Percentiles rank a stretch among this genome's conserved stretches.
Conservation (phyloP, 805 yeast species). For the Zygosaccharomyces bisporus region DNA sequence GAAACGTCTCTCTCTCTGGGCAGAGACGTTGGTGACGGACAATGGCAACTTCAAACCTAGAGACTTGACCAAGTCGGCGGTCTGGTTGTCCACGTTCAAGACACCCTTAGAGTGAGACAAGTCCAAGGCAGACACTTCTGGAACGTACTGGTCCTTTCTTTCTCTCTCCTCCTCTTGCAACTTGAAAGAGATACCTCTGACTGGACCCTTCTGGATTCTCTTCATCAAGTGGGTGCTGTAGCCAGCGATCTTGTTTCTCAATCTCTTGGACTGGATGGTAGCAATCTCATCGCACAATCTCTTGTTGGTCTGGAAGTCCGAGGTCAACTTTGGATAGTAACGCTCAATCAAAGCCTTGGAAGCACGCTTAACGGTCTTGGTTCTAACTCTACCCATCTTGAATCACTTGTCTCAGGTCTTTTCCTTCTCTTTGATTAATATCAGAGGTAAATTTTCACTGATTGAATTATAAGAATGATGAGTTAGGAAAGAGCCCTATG, state of each 20-base stretch:
- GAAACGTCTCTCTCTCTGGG: conserved; percentile 90
- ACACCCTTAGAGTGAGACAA: conserved; percentile 93
- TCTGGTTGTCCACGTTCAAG: conserved; percentile 95
- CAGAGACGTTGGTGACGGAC: conserved; percentile 79
- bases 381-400: conserved; percentile 93
- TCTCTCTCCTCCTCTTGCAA: conserved; percentile 99
- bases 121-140: conserved; percentile 99
- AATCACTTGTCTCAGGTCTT: conserved; percentile 29
- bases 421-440: conserved; percentile 3
- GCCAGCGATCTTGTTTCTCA: conserved; percentile 99
- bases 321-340: conserved; percentile 98
- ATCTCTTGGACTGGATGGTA: conserved; percentile 98
- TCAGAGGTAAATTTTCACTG: conserved; percentile 1
- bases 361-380: conserved; percentile 99
- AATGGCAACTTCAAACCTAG: conserved; percentile 89
- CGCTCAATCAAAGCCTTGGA: conserved; percentile 99
- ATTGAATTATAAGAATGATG: neutral
- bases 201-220: conserved; percentile 99
- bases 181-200: conserved; percentile 99
- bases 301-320: conserved; percentile 99
- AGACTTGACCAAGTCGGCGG: conserved; percentile 90
- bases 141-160: conserved; percentile 99
- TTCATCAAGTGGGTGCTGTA: conserved; percentile 99
- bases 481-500: neutral
- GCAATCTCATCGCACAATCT: conserved; percentile 98